Percentiles rank a stretch among this genome's conserved stretches.
Evolutionary conservation across 2,329 filamentous ascomycete genomes (phyloP).

Genomic region (Penicillium italicum): DNA sequence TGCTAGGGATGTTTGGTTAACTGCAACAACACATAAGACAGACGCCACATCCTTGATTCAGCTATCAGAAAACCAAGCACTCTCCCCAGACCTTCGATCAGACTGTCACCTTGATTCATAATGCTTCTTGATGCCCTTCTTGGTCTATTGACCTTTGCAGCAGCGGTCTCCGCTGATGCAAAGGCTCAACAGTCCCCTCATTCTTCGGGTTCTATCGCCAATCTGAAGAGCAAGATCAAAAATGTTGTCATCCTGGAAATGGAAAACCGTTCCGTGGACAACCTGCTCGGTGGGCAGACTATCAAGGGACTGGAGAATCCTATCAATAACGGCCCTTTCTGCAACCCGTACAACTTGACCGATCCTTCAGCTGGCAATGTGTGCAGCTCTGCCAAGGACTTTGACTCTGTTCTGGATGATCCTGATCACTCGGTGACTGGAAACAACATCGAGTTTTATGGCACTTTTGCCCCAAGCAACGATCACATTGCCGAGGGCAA

Average conservation of each 20-base stretch:
- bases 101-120: background rate
- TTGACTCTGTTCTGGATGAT: slow-evolving; percentile 43
- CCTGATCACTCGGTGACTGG: slow-evolving; percentile 44
- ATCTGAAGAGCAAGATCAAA: slow-evolving; percentile 37
- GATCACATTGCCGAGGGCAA: slow-evolving; percentile 32
- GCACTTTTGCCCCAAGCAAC: slow-evolving; percentile 41
- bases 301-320: slow-evolving; percentile 42
- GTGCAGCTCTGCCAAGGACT: slow-evolving; percentile 38
- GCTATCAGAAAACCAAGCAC: background rate
- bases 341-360: slow-evolving; percentile 41
- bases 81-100: background rate
- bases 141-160: slow-evolving; percentile 26
- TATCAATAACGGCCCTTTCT: slow-evolving; percentile 43
- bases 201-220: slow-evolving; percentile 18
- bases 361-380: slow-evolving; percentile 26
- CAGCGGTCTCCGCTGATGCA: slow-evolving; percentile 16
- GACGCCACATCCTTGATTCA: background rate
- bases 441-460: slow-evolving; percentile 47
- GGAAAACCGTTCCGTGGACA: slow-evolving; percentile 48
- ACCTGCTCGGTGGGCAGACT: slow-evolving; percentile 44
- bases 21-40: background rate
- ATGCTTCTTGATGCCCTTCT: slow-evolving; percentile 26
- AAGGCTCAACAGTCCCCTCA: slow-evolving; percentile 2
- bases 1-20: background rate
- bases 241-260: slow-evolving; percentile 38